Evolutionary conservation across 805 yeast genomes (phyloP).

Genomic region (Barnettozyma siamensis): DNA sequence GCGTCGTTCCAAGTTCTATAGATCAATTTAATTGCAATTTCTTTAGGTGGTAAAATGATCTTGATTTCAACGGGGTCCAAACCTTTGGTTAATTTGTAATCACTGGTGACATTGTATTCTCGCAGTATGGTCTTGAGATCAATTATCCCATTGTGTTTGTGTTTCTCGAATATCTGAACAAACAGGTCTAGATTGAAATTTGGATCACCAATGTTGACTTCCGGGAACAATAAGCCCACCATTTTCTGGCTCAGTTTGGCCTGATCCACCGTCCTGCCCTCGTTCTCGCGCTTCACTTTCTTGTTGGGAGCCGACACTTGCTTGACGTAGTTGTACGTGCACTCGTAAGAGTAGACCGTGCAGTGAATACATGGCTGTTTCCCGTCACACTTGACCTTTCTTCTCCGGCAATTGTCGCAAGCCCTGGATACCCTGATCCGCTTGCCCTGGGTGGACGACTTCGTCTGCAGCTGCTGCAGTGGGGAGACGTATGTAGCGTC

Average conservation of each 20-base stretch:
- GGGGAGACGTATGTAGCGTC: conserved; percentile 21
- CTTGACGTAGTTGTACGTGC: conserved; percentile 75
- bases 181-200: conserved; percentile 17
- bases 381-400: conserved; percentile 81
- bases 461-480: conserved; percentile 16
- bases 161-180: conserved; percentile 13
- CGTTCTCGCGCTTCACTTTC: conserved; percentile 4
- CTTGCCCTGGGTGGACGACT: conserved; percentile 30
- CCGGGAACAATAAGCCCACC: conserved; percentile 16
- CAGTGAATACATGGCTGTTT: conserved; percentile 83
- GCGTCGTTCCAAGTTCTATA: conserved; percentile 83
- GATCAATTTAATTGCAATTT: conserved; percentile 65
- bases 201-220: conserved; percentile 11
- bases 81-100: conserved; percentile 23
- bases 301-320: conserved; percentile 25
- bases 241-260: conserved; percentile 5
- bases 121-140: conserved; percentile 15
- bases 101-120: conserved; percentile 11
- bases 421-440: conserved; percentile 66
- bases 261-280: not conserved
- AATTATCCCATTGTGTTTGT: conserved; percentile 15
- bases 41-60: conserved; percentile 71
- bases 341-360: conserved; percentile 78
- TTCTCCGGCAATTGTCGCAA: conserved; percentile 66
- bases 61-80: conserved; percentile 36